phyloP scores from a whole-genome alignment of 2,329 filamentous ascomycete genomes.

The Phialocephala subalpina region DNA sequence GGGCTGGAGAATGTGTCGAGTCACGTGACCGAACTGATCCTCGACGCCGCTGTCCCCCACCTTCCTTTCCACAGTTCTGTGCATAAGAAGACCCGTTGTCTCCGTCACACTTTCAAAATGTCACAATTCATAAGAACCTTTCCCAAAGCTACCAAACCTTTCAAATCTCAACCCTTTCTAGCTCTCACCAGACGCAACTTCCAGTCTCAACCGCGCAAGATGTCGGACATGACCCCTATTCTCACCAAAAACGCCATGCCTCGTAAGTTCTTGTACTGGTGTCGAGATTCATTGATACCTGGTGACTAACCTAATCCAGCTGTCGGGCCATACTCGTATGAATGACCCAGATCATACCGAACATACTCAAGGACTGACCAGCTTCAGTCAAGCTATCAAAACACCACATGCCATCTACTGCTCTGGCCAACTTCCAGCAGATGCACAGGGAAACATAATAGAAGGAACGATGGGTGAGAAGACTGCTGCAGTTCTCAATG shows the following conservation, averaged over 20 bases:
- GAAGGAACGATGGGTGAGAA: slow-evolving; percentile 15
- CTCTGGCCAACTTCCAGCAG: slow-evolving; percentile 58
- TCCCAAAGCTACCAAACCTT: slow-evolving; percentile 3
- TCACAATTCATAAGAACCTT: slow-evolving; percentile 5
- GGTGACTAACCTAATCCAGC: slow-evolving; percentile 49
- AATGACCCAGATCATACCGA: slow-evolving; percentile 13
- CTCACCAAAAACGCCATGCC: slow-evolving; percentile 65
- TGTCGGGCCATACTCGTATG: slow-evolving; percentile 66
- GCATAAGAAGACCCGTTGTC: too few relatives aligned
- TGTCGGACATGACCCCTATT: slow-evolving; percentile 56
- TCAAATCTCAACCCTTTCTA: neutral
- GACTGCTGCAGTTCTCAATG: slow-evolving; percentile 7
- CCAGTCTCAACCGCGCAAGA: slow-evolving; percentile 45
- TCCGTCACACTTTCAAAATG: slow-evolving; percentile 3
- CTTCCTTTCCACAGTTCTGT: too few relatives aligned
- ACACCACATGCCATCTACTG: slow-evolving; percentile 71
- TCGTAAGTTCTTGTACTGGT: slow-evolving; percentile 43
- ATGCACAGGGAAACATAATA: slow-evolving; percentile 40
- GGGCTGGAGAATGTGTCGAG: too few relatives aligned
- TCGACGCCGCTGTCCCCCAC: neutral
- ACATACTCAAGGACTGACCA: slow-evolving; percentile 19
- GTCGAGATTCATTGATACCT: neutral
- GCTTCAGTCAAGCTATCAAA: slow-evolving; percentile 68
- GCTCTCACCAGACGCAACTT: slow-evolving; percentile 32
- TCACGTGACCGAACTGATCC: too few relatives aligned